Conservation (phyloP, 192 early-diverging fungal species). For the Backusella psychrophila region DNA sequence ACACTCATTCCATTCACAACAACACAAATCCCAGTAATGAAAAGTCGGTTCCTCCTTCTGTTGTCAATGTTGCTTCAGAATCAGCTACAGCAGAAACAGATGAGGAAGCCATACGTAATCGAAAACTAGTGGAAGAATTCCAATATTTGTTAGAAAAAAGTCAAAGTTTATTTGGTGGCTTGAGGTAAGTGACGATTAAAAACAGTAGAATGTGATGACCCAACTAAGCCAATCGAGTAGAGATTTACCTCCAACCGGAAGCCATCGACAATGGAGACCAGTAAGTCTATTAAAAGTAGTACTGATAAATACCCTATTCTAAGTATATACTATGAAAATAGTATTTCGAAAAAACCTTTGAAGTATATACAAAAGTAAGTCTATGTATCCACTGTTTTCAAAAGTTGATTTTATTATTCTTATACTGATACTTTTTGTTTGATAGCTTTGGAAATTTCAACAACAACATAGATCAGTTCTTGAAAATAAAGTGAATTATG, state of each 20-base stretch:
- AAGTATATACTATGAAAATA: not conserved
- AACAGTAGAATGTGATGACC: not conserved
- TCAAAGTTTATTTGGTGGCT: conserved; percentile 92
- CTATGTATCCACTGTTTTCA: not conserved
- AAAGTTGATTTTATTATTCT: not conserved
- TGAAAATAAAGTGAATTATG: conserved; percentile 88
- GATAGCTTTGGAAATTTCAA: conserved; percentile 92
- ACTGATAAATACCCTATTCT: not conserved
- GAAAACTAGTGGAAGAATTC: conserved; percentile 76
- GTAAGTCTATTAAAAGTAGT: conserved; percentile 8
- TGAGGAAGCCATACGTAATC: conserved; percentile 39
- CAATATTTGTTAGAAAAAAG: conserved; percentile 95
- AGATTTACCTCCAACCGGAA: conserved; percentile 84
- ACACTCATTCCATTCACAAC: not conserved
- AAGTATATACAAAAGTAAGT: conserved; percentile 85
- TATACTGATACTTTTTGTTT: not conserved
- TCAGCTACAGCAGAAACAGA: not conserved
- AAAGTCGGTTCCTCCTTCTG: not conserved
- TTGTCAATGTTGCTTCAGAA: not conserved
- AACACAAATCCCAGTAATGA: not conserved
- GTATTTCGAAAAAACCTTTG: conserved; percentile 97
- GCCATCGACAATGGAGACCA: conserved; percentile 63
- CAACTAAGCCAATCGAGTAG: conserved; percentile 39
- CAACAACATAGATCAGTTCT: conserved; percentile 81
- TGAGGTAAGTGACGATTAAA: conserved; percentile 57